Evolutionary conservation across 768 basidiomycete species (phyloP).

Genomic region (Lactarius trivialis): DNA sequence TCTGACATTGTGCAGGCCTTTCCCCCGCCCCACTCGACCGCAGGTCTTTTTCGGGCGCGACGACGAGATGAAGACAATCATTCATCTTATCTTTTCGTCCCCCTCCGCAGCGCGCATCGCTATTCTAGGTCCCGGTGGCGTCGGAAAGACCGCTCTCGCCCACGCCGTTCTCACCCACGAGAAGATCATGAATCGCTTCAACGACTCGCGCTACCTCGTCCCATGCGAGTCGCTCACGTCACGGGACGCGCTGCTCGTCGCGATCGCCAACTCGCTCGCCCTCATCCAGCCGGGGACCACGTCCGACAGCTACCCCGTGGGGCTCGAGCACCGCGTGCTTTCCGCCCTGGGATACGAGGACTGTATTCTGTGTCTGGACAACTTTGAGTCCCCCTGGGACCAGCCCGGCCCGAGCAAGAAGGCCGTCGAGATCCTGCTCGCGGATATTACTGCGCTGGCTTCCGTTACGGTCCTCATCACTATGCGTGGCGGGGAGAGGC

Average conservation of each 20-base stretch:
- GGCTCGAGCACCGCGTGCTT: constrained; percentile 7
- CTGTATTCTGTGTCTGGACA: constrained; percentile 34
- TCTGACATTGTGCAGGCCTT: constrained; percentile 6
- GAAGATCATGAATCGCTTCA: constrained; percentile 26
- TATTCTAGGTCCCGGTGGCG: constrained; percentile 31
- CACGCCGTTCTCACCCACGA: constrained; percentile 30
- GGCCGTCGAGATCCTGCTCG: constrained; percentile 15
- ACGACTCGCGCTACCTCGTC: constrained; percentile 29
- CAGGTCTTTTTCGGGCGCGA: constrained; percentile 21
- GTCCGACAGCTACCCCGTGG: constrained; percentile 1
- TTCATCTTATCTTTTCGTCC: constrained; percentile 4
- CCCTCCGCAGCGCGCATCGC: constrained; percentile 12
- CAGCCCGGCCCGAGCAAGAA: constrained; percentile 8
- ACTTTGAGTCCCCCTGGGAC: constrained; percentile 39
- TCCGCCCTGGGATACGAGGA: constrained; percentile 22
- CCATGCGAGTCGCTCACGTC: constrained; percentile 28
- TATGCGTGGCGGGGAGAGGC: constrained; percentile 17
- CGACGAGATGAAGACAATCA: constrained; percentile 8
- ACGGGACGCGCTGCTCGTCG: constrained; percentile 24
- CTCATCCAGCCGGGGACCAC: constrained; percentile 7
- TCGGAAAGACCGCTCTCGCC: constrained; percentile 37
- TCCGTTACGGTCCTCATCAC: constrained; percentile 17
- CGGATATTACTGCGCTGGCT: constrained; percentile 7
- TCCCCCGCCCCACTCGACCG: constrained; percentile 1
- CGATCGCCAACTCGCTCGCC: constrained; percentile 25